Evolutionary conservation across 345 rosid species (phyloP).

Genomic region (Abelmoschus esculentus): DNA sequence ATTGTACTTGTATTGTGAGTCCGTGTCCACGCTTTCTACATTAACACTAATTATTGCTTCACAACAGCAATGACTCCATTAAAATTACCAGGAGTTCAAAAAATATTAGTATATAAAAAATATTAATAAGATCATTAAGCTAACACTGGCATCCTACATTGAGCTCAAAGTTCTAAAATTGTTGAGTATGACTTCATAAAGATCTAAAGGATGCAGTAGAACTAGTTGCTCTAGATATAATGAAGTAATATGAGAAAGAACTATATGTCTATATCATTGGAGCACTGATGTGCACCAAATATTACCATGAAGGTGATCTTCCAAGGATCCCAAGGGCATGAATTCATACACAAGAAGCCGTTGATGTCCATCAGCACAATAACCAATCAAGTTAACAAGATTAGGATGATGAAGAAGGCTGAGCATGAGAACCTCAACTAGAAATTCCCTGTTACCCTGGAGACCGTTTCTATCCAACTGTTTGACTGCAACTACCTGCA

Average conservation of each 20-base stretch:
- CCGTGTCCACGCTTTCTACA: not conserved
- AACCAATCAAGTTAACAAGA: slow-evolving; percentile 90
- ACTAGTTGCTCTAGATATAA: not conserved
- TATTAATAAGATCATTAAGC: not conserved
- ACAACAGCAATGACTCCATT: not conserved
- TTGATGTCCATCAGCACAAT: slow-evolving; percentile 99
- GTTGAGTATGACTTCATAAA: not conserved
- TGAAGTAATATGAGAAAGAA: not conserved
- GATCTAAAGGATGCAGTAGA: not conserved
- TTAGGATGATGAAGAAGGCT: slow-evolving; percentile 96
- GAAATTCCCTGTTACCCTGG: slow-evolving; percentile 96
- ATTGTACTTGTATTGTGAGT: not conserved
- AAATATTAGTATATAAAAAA: not conserved
- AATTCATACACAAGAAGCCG: slow-evolving; percentile 97
- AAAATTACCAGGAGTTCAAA: not conserved
- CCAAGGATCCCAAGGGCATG: slow-evolving; percentile 93
- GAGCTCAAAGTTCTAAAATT: not conserved
- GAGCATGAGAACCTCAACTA: slow-evolving; percentile 98
- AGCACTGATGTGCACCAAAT: not conserved
- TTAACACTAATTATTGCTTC: not conserved
- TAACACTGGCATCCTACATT: not conserved
- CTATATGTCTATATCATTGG: not conserved
- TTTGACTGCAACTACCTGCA: slow-evolving; percentile 93
- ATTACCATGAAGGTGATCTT: slow-evolving; percentile 97
- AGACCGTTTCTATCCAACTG: slow-evolving; percentile 94